phyloP scores from a whole-genome alignment of 345 rosid genomes.

The Cardiospermum halicacabum region DNA sequence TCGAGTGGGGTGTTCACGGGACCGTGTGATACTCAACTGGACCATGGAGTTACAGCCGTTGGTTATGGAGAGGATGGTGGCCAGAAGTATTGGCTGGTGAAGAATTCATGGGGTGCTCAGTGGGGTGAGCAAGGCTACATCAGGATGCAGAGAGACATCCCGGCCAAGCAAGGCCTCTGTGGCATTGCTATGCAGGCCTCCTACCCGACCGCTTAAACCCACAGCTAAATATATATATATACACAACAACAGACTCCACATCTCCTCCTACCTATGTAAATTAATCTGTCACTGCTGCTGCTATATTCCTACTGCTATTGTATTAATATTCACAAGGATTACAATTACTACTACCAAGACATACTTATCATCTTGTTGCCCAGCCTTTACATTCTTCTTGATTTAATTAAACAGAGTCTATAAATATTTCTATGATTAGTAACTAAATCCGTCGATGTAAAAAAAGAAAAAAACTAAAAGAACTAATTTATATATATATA shows the following conservation, averaged over 20 bases:
- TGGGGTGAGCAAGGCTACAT: slow-evolving; percentile 36
- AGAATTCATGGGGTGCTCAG: slow-evolving; percentile 35
- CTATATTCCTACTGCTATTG: no score
- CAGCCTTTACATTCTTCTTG: no score
- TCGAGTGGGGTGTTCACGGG: slow-evolving; percentile 24
- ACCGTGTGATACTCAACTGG: slow-evolving; percentile 21
- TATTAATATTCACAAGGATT: no score
- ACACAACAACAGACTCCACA: background rate
- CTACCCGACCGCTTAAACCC: slow-evolving; percentile 19
- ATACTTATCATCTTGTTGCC: no score
- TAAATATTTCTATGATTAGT: no score
- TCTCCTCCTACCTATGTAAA: background rate
- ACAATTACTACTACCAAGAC: no score
- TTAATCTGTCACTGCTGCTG: no score
- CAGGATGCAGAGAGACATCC: slow-evolving; percentile 24
- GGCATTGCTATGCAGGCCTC: slow-evolving; percentile 37
- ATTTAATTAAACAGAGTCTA: no score
- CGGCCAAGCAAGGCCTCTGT: slow-evolving; percentile 33
- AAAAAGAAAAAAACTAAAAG: no score
- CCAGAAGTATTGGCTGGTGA: slow-evolving; percentile 30
- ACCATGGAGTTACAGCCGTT: slow-evolving; percentile 27
- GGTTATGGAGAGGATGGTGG: slow-evolving; percentile 19
- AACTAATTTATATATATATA: no score
- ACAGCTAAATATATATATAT: no score
- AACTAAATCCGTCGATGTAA: no score